phyloP scores from a whole-genome alignment of 2,329 filamentous ascomycete species.

The Trichoderma pleuroti region DNA sequence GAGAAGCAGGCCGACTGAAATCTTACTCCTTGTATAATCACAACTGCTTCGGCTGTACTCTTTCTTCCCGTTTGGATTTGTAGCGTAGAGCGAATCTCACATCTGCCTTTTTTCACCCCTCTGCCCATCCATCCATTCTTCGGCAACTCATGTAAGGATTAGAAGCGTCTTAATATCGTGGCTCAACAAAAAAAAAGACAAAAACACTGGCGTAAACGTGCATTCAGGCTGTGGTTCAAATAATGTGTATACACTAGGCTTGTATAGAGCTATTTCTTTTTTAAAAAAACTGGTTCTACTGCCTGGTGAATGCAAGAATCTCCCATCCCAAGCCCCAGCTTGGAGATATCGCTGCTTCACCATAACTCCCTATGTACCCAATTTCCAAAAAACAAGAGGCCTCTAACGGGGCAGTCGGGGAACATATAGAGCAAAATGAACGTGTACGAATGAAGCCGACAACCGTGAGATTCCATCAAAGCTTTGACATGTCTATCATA shows the following conservation, averaged over 20 bases:
- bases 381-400: neutral
- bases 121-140: neutral
- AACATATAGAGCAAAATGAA: neutral
- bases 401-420: neutral
- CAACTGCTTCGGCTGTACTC: neutral
- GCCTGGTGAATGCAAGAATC: neutral
- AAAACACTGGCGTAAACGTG: neutral
- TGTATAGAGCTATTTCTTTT: neutral
- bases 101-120: neutral
- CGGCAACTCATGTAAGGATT: neutral
- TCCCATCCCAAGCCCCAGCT: neutral
- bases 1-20: conserved; percentile 53
- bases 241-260: neutral
- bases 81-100: neutral
- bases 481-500: conserved; percentile 3
- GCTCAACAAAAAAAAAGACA: neutral
- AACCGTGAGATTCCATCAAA: neutral
- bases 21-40: neutral
- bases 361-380: neutral
- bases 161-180: neutral
- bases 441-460: neutral
- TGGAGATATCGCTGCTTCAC: neutral
- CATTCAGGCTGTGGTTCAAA: neutral
- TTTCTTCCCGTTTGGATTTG: neutral
- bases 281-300: neutral